Evolutionary conservation across 2,329 filamentous ascomycete genomes (phyloP), one percentile per base, ranked within the genome.

Genomic region (Cercospora zeae-maydis): DNA sequence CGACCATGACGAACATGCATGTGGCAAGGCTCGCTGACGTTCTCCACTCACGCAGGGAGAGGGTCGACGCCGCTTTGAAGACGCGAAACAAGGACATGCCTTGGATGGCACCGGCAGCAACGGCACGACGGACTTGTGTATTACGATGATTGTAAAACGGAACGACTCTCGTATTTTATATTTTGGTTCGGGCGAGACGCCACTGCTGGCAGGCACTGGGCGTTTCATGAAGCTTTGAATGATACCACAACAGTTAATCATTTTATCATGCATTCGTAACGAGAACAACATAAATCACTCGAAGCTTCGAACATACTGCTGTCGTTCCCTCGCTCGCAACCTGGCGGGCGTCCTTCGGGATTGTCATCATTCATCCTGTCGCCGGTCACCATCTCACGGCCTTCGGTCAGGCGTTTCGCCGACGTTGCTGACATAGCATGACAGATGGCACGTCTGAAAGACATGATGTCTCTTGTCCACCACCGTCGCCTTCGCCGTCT

Each of bases 91-190:
- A 21, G 11, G 36, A 61, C 24, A 45, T 42, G 19, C 24, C 34
- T 21, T 45, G 34, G 19, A 30, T 33, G 34, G 58, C 14, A 55
- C 30, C 24, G 58, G 39, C 37, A 47, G 34, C 47, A 55, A 53
- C 58, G 51, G 47, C 19, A 60, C 51, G 33, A 60, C 27, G 45
- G n/a, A 51, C 21, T 33, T 34, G 52, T 45, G 49, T 55, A 55
- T 33, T 27, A 31, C 30, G 16, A 31, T 33, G 16, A 45, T 27
- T 61, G 49, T 55, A 61, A 47, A 55, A 34, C 31, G 33, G 16
- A 55, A 61, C 49, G 51, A 61, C 49, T 61, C 58, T 61, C 58
- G 58, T 61, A 61, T 55, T 55, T 33, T 34, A 39, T 53, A 14
- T 24, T 56, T 39, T 16, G 33, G 24, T 14, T 24, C 16, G n/a